phyloP scores from a whole-genome alignment of 768 basidiomycete species.

The Trametes punicea region DNA sequence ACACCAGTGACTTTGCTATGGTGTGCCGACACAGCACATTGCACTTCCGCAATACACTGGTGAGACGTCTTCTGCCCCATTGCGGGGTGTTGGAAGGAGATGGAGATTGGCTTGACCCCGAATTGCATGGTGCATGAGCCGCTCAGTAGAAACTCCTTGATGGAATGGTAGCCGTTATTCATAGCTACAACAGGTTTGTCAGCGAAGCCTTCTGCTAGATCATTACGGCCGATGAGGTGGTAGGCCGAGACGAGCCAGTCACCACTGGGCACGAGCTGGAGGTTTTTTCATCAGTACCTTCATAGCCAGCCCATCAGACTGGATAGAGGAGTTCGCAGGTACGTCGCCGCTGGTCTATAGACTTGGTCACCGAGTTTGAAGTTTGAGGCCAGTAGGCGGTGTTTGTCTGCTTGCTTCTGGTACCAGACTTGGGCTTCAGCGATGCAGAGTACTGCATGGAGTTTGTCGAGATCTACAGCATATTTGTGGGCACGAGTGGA shows the following conservation, averaged over 20 bases:
- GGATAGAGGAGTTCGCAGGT: too few species aligned
- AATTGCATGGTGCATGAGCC: neutral
- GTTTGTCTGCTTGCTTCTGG: too few species aligned
- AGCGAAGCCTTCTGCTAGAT: slow-evolving; percentile 64
- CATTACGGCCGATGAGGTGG: slow-evolving; percentile 65
- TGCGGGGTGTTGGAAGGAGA: slow-evolving; percentile 43
- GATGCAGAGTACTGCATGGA: too few species aligned
- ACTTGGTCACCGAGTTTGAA: too few species aligned
- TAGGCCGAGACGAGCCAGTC: slow-evolving; percentile 74
- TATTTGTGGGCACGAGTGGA: too few species aligned
- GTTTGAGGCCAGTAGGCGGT: too few species aligned
- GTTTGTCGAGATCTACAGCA: too few species aligned
- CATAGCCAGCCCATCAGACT: too few species aligned
- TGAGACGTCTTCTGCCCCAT: slow-evolving; percentile 49
- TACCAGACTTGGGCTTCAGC: too few species aligned
- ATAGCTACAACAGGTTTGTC: slow-evolving; percentile 43
- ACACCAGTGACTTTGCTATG: slow-evolving; percentile 62
- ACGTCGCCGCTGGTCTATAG: too few species aligned
- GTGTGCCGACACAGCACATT: slow-evolving; percentile 48
- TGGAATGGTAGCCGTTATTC: slow-evolving; percentile 52
- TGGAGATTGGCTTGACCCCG: slow-evolving; percentile 6
- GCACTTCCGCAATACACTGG: slow-evolving; percentile 49
- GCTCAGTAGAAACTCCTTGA: slow-evolving; percentile 57
- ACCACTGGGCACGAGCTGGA: slow-evolving; percentile 69
- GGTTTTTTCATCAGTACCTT: too few species aligned